Evolutionary conservation across 768 basidiomycete species (phyloP).

Genomic region (Suillus subaureus): DNA sequence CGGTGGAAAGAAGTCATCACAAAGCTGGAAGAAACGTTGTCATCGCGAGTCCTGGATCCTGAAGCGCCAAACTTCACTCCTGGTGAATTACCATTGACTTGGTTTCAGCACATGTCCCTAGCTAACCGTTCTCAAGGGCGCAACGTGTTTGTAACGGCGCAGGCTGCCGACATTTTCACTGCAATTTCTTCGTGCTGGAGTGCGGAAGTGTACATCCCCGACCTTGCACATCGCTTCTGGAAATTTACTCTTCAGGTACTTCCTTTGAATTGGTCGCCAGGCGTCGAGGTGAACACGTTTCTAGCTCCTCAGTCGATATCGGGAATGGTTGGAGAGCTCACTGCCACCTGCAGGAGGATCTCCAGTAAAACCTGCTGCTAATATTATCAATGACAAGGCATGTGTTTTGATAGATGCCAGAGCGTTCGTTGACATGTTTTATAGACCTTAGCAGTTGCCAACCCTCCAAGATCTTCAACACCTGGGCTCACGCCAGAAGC

Average conservation of each 20-base stretch:
- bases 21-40: constrained; percentile 70
- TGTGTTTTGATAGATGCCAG: not conserved
- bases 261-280: constrained; percentile 2
- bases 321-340: constrained; percentile 69
- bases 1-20: constrained; percentile 94
- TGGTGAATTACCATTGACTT: constrained; percentile 37
- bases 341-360: constrained; percentile 46
- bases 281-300: constrained; percentile 9
- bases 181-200: constrained; percentile 86
- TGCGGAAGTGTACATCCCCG: constrained; percentile 80
- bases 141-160: constrained; percentile 54
- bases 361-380: constrained; percentile 34
- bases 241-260: constrained; percentile 83
- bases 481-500: constrained; percentile 52
- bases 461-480: constrained; percentile 49
- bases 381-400: constrained; percentile 39
- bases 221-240: constrained; percentile 88
- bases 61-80: constrained; percentile 29
- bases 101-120: constrained; percentile 5
- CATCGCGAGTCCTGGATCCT: constrained; percentile 43
- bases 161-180: constrained; percentile 68
- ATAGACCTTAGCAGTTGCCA: not conserved
- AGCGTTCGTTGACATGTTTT: not conserved
- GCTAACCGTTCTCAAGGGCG: constrained; percentile 19
- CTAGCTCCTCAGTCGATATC: constrained; percentile 82